These are phyloP conservation scores for Malassezia restricta DNA, from an alignment of 1,284 basidiomycete genomes.

Conservation along the genomic window DNA sequence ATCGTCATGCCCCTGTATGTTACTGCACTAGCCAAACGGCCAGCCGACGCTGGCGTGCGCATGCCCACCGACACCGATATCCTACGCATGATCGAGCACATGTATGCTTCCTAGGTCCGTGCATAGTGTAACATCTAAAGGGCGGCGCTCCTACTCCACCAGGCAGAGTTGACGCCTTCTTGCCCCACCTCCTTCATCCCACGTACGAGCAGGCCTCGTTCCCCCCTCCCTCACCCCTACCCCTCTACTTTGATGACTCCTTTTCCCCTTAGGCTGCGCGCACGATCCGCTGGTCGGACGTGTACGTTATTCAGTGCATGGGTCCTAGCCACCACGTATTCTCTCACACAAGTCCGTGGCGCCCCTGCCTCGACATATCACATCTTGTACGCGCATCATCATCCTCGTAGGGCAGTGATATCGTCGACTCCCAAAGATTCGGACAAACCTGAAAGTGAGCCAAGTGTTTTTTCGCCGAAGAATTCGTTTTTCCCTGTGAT, in stretches of 20 bases:
- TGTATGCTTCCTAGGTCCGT: background rate
- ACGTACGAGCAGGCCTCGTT: too few species aligned
- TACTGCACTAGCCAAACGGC: constrained; percentile 3
- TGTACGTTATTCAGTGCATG: background rate
- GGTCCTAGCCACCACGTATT: background rate
- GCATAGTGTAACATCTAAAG: background rate
- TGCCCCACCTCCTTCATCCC: too few species aligned
- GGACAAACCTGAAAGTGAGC: too few species aligned
- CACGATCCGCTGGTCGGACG: constrained; percentile 7
- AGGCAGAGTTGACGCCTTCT: too few species aligned
- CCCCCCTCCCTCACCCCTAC: too few species aligned
- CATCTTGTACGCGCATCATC: background rate
- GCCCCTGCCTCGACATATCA: background rate
- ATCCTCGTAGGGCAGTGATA: background rate
- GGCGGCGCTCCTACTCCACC: too few species aligned
- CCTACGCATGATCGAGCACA: too few species aligned
- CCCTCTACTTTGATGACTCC: too few species aligned
- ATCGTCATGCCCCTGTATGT: constrained; percentile 9
- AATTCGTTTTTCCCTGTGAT: constrained; percentile 8
- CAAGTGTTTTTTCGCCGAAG: constrained; percentile 4
- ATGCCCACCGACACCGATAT: too few species aligned
- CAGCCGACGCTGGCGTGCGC: background rate
- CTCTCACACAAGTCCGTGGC: background rate
- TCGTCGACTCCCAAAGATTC: too few species aligned
- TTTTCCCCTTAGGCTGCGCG: too few species aligned